These are phyloP conservation scores for Microcyclospora tardicrescens DNA, from an alignment of 2,329 filamentous ascomycete genomes.

Conservation along the genomic window DNA sequence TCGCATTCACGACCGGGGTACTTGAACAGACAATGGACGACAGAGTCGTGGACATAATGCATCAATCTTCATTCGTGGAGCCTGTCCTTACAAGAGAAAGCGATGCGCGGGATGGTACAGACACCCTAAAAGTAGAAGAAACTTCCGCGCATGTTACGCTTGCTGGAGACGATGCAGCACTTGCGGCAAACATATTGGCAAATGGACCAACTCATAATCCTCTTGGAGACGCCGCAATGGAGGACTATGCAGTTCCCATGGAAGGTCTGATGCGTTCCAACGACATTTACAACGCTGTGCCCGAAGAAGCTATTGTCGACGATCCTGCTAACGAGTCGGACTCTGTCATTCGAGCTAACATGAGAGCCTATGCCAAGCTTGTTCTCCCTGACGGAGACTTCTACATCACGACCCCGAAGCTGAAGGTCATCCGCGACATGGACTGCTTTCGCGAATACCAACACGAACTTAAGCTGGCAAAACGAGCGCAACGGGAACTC, in stretches of 20 bases:
- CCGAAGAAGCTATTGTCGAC: background rate
- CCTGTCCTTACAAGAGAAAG: no score
- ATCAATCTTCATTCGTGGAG: no score
- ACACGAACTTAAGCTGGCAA: slow-evolving; percentile 1
- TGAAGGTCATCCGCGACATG: slow-evolving; percentile 53
- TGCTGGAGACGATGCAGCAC: slow-evolving; percentile 3
- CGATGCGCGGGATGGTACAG: no score
- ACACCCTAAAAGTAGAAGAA: no score
- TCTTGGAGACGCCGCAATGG: background rate
- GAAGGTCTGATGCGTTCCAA: background rate
- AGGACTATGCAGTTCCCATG: background rate
- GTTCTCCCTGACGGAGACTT: slow-evolving; percentile 65
- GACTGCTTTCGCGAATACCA: slow-evolving; percentile 7
- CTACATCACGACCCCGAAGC: slow-evolving; percentile 63
- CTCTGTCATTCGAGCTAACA: slow-evolving; percentile 11
- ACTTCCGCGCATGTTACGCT: slow-evolving; percentile 1
- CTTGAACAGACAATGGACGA: no score
- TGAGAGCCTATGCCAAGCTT: slow-evolving; percentile 52
- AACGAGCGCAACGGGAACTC: slow-evolving; percentile 9
- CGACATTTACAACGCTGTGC: background rate
- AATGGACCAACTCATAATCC: background rate
- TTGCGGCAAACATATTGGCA: slow-evolving; percentile 4
- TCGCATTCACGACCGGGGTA: no score
- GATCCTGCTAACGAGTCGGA: background rate
- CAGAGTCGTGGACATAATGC: no score